Evolutionary conservation across 192 early-diverging fungal genomes (phyloP).

Genomic region (Nowakowskiella sp.): DNA sequence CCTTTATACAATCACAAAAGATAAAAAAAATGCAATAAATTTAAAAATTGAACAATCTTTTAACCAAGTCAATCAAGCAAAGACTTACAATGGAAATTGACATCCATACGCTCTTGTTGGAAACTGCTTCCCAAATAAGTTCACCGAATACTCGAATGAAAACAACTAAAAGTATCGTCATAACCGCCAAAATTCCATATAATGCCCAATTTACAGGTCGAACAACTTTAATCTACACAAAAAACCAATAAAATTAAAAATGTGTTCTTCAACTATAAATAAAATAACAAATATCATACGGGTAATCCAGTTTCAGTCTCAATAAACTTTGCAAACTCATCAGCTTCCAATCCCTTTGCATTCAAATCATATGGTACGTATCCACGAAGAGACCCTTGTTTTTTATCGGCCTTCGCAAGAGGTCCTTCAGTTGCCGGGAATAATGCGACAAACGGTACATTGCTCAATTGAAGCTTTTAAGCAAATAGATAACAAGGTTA

Average conservation of each 20-base stretch:
- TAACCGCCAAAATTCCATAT: conserved; percentile 4
- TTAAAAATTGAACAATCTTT: not conserved
- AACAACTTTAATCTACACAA: not conserved
- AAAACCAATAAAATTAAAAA: not conserved
- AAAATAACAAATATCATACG: too few species aligned
- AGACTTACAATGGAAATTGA: conserved; percentile 41
- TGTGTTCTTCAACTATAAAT: conserved; percentile 12
- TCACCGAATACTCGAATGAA: conserved; percentile 32
- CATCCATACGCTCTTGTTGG: conserved; percentile 52
- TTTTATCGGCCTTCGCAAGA: conserved; percentile 24
- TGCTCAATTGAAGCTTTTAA: conserved; percentile 39
- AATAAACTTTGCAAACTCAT: conserved; percentile 54
- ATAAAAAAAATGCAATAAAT: not conserved
- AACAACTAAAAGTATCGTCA: conserved; percentile 20
- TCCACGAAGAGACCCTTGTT: too few species aligned
- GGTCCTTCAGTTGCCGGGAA: conserved; percentile 58
- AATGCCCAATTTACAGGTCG: not conserved
- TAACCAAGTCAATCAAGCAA: not conserved
- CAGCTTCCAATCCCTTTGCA: conserved; percentile 53
- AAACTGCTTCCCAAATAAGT: conserved; percentile 34
- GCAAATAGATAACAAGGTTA: not conserved
- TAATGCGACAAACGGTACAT: conserved; percentile 58
- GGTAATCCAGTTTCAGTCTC: conserved; percentile 22
- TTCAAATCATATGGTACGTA: conserved; percentile 54
- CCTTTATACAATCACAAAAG: conserved; percentile 21